phyloP scores from a whole-genome alignment of 495 filamentous ascomycete genomes.

The Hypoxylon fragiforme region DNA sequence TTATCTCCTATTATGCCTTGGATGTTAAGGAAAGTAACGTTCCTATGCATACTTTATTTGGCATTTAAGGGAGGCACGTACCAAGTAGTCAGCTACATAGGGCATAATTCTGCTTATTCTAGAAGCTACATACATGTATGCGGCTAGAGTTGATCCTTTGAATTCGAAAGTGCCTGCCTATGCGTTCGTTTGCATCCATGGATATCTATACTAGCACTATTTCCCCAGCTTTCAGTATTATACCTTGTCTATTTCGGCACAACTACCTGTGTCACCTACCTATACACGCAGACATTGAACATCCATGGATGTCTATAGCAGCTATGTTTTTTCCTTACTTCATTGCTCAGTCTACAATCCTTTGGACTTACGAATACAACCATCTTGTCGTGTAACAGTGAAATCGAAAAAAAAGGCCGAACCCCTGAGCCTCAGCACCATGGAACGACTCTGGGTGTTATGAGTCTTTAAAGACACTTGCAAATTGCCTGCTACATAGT shows the following conservation, averaged over 20 bases:
- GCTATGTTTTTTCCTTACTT: not conserved
- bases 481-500: slow-evolving; percentile 10
- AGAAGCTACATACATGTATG: no score
- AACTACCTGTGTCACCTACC: not conserved
- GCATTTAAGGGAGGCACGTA: no score
- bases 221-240: not conserved
- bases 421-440: slow-evolving; percentile 2
- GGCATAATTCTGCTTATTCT: not conserved
- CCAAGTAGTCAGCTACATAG: not conserved
- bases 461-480: slow-evolving; percentile 1
- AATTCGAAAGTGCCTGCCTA: not conserved
- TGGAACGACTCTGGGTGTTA: slow-evolving; percentile 1
- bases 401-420: slow-evolving; percentile 1
- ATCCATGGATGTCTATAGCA: not conserved
- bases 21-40: no score
- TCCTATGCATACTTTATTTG: no score
- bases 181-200: no score
- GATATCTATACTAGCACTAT: not conserved
- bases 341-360: not conserved
- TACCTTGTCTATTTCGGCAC: not conserved
- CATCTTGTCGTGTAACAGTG: slow-evolving; percentile 10
- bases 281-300: no score
- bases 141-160: not conserved
- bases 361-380: slow-evolving; percentile 9
- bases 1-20: not conserved